phyloP scores from a whole-genome alignment of 768 basidiomycete genomes.

The Amanita pseudoporphyria region DNA sequence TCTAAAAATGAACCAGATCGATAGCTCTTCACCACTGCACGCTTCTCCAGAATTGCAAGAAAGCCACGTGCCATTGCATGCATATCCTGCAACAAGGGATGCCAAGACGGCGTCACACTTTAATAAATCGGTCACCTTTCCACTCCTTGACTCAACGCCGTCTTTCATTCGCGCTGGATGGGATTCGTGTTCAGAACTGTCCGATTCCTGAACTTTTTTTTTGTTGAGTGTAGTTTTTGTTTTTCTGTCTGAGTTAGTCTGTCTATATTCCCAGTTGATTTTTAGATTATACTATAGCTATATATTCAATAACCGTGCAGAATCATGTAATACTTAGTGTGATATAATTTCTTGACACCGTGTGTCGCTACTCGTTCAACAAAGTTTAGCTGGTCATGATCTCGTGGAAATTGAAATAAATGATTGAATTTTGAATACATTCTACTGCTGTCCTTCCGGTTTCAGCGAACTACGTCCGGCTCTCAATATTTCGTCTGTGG shows the following conservation, averaged over 20 bases:
- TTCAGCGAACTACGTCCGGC: constrained; percentile 85
- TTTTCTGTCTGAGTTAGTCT: background rate
- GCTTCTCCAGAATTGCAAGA: background rate
- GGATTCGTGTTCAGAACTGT: constrained; percentile 40
- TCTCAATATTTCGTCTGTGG: constrained; percentile 91
- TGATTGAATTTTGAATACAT: constrained; percentile 1
- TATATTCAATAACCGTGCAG: constrained; percentile 1
- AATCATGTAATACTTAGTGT: constrained; percentile 6
- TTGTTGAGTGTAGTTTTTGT: constrained; percentile 2
- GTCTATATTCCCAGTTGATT: background rate
- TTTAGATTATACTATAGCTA: constrained; percentile 5
- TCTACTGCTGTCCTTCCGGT: constrained; percentile 54
- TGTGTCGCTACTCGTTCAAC: background rate
- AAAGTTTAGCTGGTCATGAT: background rate
- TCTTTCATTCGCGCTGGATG: constrained; percentile 48
- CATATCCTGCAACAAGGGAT: constrained; percentile 9
- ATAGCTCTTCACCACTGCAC: background rate
- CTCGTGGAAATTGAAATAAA: background rate
- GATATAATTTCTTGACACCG: background rate
- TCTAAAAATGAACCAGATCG: background rate
- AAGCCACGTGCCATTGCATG: constrained; percentile 6
- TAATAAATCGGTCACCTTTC: constrained; percentile 29
- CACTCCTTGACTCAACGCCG: constrained; percentile 32
- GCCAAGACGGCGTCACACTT: constrained; percentile 7
- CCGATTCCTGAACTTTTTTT: constrained; percentile 16